phyloP scores from a whole-genome alignment of 768 basidiomycete species.

The Filobasidium wieringae region DNA sequence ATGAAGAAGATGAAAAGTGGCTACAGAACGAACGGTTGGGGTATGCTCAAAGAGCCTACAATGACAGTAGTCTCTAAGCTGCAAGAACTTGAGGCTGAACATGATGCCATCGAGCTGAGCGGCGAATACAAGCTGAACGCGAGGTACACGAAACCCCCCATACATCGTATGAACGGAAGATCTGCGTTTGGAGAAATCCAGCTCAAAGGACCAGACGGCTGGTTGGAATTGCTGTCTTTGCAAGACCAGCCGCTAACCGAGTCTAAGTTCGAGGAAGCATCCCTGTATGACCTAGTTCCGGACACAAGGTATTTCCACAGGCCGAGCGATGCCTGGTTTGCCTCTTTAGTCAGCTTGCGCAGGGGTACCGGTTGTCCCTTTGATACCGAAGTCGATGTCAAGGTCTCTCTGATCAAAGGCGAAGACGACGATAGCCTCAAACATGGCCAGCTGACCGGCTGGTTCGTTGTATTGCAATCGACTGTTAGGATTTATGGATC shows the following conservation, averaged over 20 bases:
- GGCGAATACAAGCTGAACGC: background rate
- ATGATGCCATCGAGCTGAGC: background rate
- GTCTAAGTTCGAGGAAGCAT: background rate
- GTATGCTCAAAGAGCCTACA: background rate
- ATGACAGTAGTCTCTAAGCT: background rate
- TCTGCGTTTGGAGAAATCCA: background rate
- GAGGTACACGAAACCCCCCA: background rate
- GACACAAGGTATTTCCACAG: background rate
- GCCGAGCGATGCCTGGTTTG: background rate
- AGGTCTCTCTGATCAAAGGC: background rate
- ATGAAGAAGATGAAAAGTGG: background rate
- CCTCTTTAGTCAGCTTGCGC: background rate
- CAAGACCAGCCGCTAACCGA: background rate
- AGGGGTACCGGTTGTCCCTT: constrained; percentile 1
- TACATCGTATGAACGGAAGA: background rate
- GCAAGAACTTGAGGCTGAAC: background rate
- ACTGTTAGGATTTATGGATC: background rate
- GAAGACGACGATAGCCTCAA: background rate
- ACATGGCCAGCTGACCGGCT: background rate
- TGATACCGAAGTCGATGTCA: background rate
- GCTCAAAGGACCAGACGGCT: background rate
- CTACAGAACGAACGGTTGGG: background rate
- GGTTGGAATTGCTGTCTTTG: background rate
- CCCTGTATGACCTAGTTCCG: background rate
- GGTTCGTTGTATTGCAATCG: background rate